Evolutionary conservation across 495 filamentous ascomycete genomes (phyloP).

Genomic region (Neurospora tetraspora): DNA sequence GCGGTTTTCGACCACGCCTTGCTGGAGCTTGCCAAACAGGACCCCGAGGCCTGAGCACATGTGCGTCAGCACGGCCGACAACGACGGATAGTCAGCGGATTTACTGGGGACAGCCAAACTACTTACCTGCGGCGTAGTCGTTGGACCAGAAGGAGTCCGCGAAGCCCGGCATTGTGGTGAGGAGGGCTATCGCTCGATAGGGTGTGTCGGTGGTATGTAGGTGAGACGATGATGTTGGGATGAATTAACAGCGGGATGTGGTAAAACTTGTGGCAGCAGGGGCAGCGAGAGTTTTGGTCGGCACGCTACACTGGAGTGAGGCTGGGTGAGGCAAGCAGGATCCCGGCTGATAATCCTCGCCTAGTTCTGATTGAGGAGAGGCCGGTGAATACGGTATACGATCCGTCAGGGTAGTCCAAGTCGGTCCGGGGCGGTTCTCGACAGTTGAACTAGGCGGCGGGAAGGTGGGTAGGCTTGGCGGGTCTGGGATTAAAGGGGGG

Average conservation of each 20-base stretch:
- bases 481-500: background rate
- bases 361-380: background rate
- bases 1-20: conserved; percentile 89
- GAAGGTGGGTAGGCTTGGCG: background rate
- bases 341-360: conserved; percentile 6
- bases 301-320: conserved; percentile 10
- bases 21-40: conserved; percentile 92
- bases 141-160: conserved; percentile 92
- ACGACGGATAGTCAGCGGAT: background rate
- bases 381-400: background rate
- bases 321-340: conserved; percentile 18
- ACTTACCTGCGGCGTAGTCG: conserved; percentile 79
- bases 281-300: conserved; percentile 14
- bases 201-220: background rate
- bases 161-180: conserved; percentile 63
- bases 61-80: conserved; percentile 13
- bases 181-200: conserved; percentile 7
- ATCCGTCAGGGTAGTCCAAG: background rate
- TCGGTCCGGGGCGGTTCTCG: background rate
- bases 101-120: background rate
- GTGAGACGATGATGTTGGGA: background rate
- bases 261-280: conserved; percentile 5
- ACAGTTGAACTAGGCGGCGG: background rate
- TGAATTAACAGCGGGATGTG: background rate
- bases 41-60: conserved; percentile 65